Conservation (phyloP, 768 basidiomycete species). For the Asterophora parasitica region DNA sequence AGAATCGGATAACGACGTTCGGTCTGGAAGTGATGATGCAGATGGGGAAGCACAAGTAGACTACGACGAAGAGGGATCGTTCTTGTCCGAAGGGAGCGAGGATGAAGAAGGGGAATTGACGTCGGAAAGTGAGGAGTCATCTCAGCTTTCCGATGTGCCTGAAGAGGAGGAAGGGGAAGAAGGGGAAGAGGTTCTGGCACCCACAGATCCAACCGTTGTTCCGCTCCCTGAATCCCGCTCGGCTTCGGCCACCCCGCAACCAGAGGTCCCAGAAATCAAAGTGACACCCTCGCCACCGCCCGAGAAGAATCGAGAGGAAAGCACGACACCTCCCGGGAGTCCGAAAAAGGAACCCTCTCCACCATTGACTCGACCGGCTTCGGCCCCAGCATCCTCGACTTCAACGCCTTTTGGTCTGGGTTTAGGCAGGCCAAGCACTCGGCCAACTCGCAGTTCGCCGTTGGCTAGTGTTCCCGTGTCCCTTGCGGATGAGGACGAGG, state of each 20-base stretch:
- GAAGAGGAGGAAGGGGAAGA: conserved; percentile 20
- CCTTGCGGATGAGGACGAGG: conserved; percentile 40
- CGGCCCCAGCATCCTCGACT: conserved; percentile 27
- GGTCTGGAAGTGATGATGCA: conserved; percentile 25
- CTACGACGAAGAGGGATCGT: conserved; percentile 9
- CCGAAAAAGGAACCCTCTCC: conserved; percentile 44
- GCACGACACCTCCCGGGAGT: conserved; percentile 64
- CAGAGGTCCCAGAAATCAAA: conserved; percentile 40
- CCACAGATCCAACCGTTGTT: conserved; percentile 29
- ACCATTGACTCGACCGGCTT: conserved; percentile 21
- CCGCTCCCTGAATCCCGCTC: conserved; percentile 44
- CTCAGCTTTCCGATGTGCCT: conserved; percentile 14
- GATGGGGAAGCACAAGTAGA: conserved; percentile 17
- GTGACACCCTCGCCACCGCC: conserved; percentile 32
- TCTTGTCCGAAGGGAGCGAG: conserved; percentile 17
- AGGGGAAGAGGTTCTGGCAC: conserved; percentile 20
- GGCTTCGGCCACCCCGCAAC: conserved; percentile 55
- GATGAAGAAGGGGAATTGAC: conserved; percentile 9
- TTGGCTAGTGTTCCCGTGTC: conserved; percentile 53
- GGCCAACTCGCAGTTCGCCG: conserved; percentile 74
- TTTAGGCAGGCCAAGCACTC: conserved; percentile 55
- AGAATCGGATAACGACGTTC: conserved; percentile 16
- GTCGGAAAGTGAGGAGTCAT: conserved; percentile 7
- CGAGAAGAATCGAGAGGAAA: conserved; percentile 32
- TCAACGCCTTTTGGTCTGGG: conserved; percentile 41